Percentiles rank a stretch among this genome's conserved stretches.
Evolutionary conservation across 1,139 yeast genomes (phyloP).

Genomic region (Suhomyces panamericanus): DNA sequence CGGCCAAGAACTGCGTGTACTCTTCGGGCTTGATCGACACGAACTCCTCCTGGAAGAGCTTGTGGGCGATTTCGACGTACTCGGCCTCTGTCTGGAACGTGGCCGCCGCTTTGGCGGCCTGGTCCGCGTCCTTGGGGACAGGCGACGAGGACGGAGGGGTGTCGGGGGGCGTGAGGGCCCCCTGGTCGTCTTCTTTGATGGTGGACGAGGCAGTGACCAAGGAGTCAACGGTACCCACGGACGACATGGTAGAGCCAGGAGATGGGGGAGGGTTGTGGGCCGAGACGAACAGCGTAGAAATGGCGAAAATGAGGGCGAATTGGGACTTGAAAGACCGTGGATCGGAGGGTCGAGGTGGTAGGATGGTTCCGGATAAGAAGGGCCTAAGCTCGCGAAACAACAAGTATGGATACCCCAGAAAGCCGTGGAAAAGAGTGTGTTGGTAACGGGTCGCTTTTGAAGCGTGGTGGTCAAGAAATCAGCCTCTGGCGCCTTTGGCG

Average conservation of each 20-base stretch:
- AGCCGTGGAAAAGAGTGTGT: neutral
- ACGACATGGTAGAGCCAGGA: constrained; percentile 10
- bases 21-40: constrained; percentile 49
- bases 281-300: neutral
- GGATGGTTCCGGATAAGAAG: too few species aligned
- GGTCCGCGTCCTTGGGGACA: neutral
- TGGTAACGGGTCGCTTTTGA: neutral
- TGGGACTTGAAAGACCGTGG: neutral
- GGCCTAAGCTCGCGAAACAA: too few species aligned
- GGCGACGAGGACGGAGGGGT: constrained; percentile 8
- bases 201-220: constrained; percentile 16
- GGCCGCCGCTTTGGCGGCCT: constrained; percentile 2
- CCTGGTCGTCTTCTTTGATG: constrained; percentile 6
- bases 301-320: neutral
- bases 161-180: constrained; percentile 6
- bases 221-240: constrained; percentile 17
- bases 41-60: constrained; percentile 41
- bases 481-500: constrained; percentile 3
- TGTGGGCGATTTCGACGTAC: constrained; percentile 36
- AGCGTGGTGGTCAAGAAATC: neutral
- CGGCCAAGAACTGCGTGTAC: constrained; percentile 47
- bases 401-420: too few species aligned
- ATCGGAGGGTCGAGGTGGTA: neutral
- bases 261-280: neutral
- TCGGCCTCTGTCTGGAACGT: constrained; percentile 16